These are phyloP conservation scores for Blastobotrys buckinghamii DNA, from an alignment of 1,139 yeast genomes.

Conservation along the genomic window DNA sequence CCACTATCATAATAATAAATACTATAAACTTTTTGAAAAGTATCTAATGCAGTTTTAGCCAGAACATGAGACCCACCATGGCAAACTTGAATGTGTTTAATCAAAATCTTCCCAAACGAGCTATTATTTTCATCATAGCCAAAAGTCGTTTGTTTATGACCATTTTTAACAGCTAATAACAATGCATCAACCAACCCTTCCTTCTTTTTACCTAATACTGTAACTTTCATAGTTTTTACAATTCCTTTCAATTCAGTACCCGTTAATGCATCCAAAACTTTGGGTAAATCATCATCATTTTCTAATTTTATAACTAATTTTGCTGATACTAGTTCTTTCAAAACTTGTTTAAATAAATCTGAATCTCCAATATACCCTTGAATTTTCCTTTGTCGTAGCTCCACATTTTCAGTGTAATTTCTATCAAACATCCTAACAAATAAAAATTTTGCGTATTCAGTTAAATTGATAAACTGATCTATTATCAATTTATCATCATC, in stretches of 20 bases:
- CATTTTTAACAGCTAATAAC: not conserved
- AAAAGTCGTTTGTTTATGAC: slow-evolving; percentile 3
- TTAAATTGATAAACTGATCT: slow-evolving; percentile 3
- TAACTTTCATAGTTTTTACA: not conserved
- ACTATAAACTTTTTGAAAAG: slow-evolving; percentile 10
- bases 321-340: slow-evolving; percentile 2
- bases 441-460: slow-evolving; percentile 9
- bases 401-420: slow-evolving; percentile 10
- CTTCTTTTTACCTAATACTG: not conserved
- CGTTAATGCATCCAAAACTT: slow-evolving; percentile 6
- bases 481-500: slow-evolving; percentile 2
- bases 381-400: slow-evolving; percentile 8
- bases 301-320: slow-evolving; percentile 6
- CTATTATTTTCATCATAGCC: not conserved
- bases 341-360: slow-evolving; percentile 5
- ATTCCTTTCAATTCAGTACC: slow-evolving; percentile 4
- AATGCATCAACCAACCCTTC: slow-evolving; percentile 3
- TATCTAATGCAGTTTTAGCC: not conserved
- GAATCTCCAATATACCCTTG: slow-evolving; percentile 7
- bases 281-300: slow-evolving; percentile 7
- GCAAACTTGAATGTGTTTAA: slow-evolving; percentile 1
- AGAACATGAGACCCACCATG: slow-evolving; percentile 13
- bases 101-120: not conserved
- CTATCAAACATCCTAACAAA: slow-evolving; percentile 14
- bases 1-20: slow-evolving; percentile 11